A percentile compares a stretch with the other conserved stretches of the same genome.
These are phyloP conservation scores for Waltergamsia citrina DNA, from an alignment of 2,329 filamentous ascomycete genomes.

Conservation along the genomic window DNA sequence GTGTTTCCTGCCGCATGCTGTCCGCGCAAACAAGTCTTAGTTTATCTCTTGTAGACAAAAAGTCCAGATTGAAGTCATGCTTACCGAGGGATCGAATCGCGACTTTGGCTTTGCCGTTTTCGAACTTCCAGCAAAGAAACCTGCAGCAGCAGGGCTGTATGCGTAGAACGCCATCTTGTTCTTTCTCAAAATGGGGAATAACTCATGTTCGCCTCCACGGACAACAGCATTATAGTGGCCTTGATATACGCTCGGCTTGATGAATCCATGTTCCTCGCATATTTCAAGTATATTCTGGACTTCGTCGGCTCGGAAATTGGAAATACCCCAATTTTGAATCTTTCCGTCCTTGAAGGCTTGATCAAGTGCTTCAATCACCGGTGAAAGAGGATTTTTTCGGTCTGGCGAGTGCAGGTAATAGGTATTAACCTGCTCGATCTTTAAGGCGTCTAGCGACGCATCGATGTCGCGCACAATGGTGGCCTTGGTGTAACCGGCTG, in stretches of 20 bases:
- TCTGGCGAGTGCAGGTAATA: conserved; percentile 37
- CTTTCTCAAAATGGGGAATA: conserved; percentile 31
- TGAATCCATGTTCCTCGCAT: conserved; percentile 28
- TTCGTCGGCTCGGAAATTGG: conserved; percentile 33
- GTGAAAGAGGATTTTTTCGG: conserved; percentile 27
- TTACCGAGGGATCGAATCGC: too few relatives aligned
- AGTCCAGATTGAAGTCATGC: too few relatives aligned
- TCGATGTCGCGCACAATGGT: neutral
- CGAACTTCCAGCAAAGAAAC: conserved; percentile 14
- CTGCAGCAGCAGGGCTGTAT: conserved; percentile 13
- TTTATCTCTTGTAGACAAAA: neutral
- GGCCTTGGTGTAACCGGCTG: neutral
- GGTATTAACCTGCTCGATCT: too few relatives aligned
- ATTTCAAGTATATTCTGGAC: conserved; percentile 31
- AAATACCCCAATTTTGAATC: conserved; percentile 34
- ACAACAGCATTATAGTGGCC: conserved; percentile 36
- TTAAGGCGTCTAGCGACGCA: too few relatives aligned
- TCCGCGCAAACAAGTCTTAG: neutral
- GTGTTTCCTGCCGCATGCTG: conserved; percentile 9
- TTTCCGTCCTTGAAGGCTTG: conserved; percentile 28
- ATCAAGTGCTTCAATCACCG: conserved; percentile 29
- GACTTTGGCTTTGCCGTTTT: conserved; percentile 10
- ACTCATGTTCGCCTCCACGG: conserved; percentile 27
- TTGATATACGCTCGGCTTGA: conserved; percentile 35
- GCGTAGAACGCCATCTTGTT: conserved; percentile 32